phyloP scores from a whole-genome alignment of 176 grass and related monocot genomes.

The Bothriochloa decipiens region DNA sequence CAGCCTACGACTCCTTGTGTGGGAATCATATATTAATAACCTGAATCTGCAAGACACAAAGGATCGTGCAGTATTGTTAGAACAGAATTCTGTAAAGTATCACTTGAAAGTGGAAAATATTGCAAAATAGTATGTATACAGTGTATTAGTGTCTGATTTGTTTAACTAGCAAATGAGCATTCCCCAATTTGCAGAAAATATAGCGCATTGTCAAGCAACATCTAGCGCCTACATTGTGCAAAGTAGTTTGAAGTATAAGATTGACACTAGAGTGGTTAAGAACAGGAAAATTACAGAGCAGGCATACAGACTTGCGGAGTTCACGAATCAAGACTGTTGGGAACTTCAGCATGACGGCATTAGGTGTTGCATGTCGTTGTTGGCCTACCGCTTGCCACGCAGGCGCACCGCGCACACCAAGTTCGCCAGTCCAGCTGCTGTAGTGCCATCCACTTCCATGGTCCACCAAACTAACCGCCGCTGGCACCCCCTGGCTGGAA shows the following conservation, averaged over 20 bases:
- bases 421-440: no score
- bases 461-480: no score
- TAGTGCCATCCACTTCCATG: no score
- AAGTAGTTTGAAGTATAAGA: background rate
- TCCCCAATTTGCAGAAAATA: background rate
- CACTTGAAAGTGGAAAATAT: background rate
- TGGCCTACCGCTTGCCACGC: no score
- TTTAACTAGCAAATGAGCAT: background rate
- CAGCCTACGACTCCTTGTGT: background rate
- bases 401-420: no score
- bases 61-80: background rate
- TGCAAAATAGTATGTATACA: background rate
- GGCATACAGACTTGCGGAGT: no score
- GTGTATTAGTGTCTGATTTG: background rate
- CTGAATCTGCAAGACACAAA: constrained; percentile 13
- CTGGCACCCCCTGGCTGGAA: no score
- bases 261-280: background rate
- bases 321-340: no score
- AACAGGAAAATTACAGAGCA: no score
- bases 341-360: no score
- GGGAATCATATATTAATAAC: background rate
- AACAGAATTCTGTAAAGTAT: background rate
- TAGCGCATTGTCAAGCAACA: background rate
- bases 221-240: background rate
- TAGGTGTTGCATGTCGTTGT: no score